These are phyloP conservation scores for Tolypocladium album DNA, from an alignment of 2,329 filamentous ascomycete species.

Conservation along the genomic window DNA sequence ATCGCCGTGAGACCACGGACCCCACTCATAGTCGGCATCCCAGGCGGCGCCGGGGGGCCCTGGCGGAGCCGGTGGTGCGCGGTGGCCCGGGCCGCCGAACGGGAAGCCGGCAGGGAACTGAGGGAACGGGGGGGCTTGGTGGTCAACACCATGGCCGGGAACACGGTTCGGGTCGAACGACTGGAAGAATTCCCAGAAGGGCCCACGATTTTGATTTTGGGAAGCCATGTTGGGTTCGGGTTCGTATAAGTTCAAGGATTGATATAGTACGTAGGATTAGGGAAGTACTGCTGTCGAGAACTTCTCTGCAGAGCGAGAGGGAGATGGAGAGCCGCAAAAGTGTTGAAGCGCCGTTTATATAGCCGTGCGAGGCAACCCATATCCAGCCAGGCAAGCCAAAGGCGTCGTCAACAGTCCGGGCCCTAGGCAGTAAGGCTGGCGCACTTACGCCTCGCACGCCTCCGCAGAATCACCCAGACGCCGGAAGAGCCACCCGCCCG, in stretches of 20 bases:
- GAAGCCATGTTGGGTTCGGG: constrained; percentile 11
- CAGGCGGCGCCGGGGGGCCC: background rate
- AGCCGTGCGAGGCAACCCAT: background rate
- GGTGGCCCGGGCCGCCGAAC: constrained; percentile 13
- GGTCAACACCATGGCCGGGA: constrained; percentile 27
- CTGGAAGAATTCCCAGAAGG: constrained; percentile 25
- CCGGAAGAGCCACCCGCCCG: background rate
- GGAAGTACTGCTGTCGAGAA: background rate
- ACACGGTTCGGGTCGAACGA: constrained; percentile 18
- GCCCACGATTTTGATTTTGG: constrained; percentile 6
- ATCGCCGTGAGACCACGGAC: constrained; percentile 9
- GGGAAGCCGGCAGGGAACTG: constrained; percentile 22
- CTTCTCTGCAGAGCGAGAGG: background rate
- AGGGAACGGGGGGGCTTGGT: constrained; percentile 14
- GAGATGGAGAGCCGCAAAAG: background rate
- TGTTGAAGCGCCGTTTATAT: background rate
- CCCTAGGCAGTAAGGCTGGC: background rate
- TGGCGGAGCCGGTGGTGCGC: background rate
- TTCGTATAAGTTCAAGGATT: background rate
- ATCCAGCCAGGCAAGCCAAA: background rate
- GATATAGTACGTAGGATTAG: background rate
- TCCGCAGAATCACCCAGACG: background rate
- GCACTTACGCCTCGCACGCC: background rate
- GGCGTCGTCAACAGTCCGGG: background rate
- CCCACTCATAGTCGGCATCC: constrained; percentile 11